Evolutionary conservation across 2,329 filamentous ascomycete species (phyloP).

Genomic region (Cladosporium sp.): DNA sequence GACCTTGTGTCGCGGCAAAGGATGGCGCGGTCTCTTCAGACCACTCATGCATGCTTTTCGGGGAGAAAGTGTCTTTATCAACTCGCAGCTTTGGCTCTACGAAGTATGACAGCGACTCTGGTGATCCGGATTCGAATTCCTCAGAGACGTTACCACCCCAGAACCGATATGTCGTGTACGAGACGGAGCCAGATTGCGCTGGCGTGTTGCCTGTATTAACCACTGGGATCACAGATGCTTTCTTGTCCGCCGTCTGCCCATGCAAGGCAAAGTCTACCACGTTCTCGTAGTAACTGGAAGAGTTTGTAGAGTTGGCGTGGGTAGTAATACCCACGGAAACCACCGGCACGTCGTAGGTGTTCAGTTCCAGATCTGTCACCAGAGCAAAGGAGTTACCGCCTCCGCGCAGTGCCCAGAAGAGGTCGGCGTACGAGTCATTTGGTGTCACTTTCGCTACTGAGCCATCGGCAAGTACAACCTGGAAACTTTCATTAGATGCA

Average conservation of each 20-base stretch:
- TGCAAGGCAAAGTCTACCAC: constrained; percentile 1
- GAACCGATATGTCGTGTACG: constrained; percentile 5
- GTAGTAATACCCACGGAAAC: too few relatives aligned
- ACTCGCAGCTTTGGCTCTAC: not conserved
- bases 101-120: constrained; percentile 1
- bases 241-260: not conserved
- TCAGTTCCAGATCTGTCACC: too few relatives aligned
- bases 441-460: constrained; percentile 11
- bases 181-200: not conserved
- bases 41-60: constrained; percentile 2
- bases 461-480: constrained; percentile 14
- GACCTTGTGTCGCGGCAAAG: not conserved
- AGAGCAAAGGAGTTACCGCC: constrained; percentile 18
- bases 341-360: too few relatives aligned
- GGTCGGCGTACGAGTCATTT: constrained; percentile 13
- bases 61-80: not conserved
- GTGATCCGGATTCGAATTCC: not conserved
- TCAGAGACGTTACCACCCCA: constrained; percentile 1
- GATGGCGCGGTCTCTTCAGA: not conserved
- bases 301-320: too few relatives aligned
- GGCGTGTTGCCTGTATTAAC: not conserved
- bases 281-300: not conserved
- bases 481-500: not conserved
- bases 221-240: constrained; percentile 3
- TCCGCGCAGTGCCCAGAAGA: constrained; percentile 19